phyloP scores from a whole-genome alignment of 1,284 basidiomycete genomes.

The Pyrrhoderma noxium region DNA sequence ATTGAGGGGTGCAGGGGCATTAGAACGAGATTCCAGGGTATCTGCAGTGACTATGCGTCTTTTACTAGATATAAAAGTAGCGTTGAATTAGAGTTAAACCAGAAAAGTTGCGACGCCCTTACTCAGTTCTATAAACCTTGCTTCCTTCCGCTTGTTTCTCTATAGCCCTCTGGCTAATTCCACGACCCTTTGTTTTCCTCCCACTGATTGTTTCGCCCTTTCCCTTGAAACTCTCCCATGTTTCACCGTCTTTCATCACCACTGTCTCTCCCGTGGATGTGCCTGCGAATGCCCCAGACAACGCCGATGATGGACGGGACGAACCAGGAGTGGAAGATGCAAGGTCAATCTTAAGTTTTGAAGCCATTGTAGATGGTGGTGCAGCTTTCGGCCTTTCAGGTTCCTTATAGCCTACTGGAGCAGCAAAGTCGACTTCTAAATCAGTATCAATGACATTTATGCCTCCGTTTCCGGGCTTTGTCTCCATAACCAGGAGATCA shows the following conservation, averaged over 20 bases:
- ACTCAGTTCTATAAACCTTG: constrained; percentile 88
- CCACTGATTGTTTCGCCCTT: constrained; percentile 85
- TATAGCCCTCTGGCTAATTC: constrained; percentile 73
- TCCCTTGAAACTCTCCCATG: constrained; percentile 92
- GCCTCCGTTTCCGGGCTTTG: constrained; percentile 79
- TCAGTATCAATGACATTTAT: constrained; percentile 95
- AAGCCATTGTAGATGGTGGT: constrained; percentile 90
- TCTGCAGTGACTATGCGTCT: constrained; percentile 82
- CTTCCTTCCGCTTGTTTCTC: constrained; percentile 76
- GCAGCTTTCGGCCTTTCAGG: constrained; percentile 79
- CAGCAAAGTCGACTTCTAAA: constrained; percentile 83
- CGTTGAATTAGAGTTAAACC: constrained; percentile 6
- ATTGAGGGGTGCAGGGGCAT: constrained; percentile 85
- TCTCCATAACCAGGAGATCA: constrained; percentile 94
- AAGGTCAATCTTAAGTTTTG: constrained; percentile 92
- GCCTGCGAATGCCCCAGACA: constrained; percentile 59
- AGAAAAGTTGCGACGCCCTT: constrained; percentile 29
- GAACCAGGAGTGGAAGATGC: constrained; percentile 75
- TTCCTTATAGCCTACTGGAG: constrained; percentile 80
- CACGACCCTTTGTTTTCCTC: constrained; percentile 88
- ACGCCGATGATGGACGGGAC: constrained; percentile 70
- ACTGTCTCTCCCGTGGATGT: constrained; percentile 37
- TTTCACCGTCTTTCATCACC: constrained; percentile 67
- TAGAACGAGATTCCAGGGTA: constrained; percentile 65
- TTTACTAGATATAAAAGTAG: constrained; percentile 45